These are phyloP conservation scores for Coniferiporia weirii DNA, from an alignment of 1,284 basidiomycete genomes.

Conservation along the genomic window DNA sequence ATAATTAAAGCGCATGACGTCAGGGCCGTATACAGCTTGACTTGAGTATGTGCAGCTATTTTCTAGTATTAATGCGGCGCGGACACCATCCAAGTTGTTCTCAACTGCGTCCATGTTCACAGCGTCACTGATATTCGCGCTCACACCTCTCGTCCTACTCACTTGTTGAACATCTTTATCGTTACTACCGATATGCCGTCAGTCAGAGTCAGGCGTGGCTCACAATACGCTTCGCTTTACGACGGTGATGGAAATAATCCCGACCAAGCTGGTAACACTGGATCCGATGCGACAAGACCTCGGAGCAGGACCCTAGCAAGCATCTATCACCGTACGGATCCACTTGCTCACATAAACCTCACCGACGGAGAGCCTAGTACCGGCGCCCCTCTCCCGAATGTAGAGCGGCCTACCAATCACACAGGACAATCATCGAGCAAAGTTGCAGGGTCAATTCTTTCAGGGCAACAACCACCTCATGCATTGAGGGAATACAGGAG, in stretches of 20 bases:
- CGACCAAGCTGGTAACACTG: conserved; percentile 1
- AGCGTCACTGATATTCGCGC: background rate
- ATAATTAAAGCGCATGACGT: too few species aligned
- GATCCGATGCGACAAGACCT: conserved; percentile 2
- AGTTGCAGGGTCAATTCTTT: conserved; percentile 26
- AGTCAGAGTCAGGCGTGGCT: conserved; percentile 45
- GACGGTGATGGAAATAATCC: conserved; percentile 24
- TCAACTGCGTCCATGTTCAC: background rate
- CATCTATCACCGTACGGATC: conserved; percentile 13
- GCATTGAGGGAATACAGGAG: conserved; percentile 1
- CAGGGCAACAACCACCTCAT: background rate
- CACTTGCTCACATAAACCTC: background rate
- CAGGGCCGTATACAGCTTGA: too few species aligned
- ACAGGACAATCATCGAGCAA: conserved; percentile 20
- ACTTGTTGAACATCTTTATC: conserved; percentile 5
- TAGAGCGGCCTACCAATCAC: background rate
- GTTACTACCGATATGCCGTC: conserved; percentile 41
- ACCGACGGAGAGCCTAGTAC: background rate
- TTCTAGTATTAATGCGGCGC: too few species aligned
- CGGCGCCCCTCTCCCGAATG: background rate
- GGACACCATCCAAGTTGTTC: too few species aligned
- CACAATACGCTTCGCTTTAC: conserved; percentile 34
- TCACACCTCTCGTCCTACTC: conserved; percentile 3
- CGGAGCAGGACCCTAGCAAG: conserved; percentile 23
- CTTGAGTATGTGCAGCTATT: too few species aligned